phyloP scores from a whole-genome alignment of 345 rosid genomes.

The Orychophragmus violaceus region DNA sequence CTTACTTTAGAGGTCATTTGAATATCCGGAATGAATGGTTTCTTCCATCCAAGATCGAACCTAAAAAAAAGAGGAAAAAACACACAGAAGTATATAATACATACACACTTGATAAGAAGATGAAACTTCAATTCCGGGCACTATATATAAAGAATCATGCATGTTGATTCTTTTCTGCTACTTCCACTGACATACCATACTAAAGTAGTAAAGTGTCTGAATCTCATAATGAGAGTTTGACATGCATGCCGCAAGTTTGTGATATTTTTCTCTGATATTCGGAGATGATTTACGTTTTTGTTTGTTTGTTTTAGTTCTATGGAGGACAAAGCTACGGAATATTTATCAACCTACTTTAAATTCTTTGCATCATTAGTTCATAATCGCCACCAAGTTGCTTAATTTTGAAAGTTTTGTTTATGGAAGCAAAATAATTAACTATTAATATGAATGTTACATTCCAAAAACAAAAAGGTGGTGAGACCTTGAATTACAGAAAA shows the following conservation, averaged over 20 bases:
- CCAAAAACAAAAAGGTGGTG: not conserved
- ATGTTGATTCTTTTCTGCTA: constrained; percentile 15
- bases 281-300: not conserved
- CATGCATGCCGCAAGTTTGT: not conserved
- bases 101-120: not conserved
- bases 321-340: constrained; percentile 56
- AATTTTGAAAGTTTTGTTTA: not conserved
- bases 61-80: constrained; percentile 27
- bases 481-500: constrained; percentile 21
- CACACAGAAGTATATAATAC: not conserved
- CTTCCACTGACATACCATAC: too few relatives aligned
- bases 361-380: too few relatives aligned
- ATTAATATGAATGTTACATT: constrained; percentile 11
- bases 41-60: constrained; percentile 91
- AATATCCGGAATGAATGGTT: constrained; percentile 46
- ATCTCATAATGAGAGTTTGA: not conserved
- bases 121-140: not conserved
- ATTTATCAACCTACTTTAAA: constrained; percentile 15
- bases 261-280: not conserved
- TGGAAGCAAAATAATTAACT: constrained; percentile 10
- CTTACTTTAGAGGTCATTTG: too few relatives aligned
- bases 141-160: too few relatives aligned
- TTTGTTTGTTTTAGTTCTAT: constrained; percentile 4
- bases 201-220: too few relatives aligned
- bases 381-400: not conserved